Evolutionary conservation across 805 yeast species (phyloP).

Genomic region (Candida cerambycidarum): DNA sequence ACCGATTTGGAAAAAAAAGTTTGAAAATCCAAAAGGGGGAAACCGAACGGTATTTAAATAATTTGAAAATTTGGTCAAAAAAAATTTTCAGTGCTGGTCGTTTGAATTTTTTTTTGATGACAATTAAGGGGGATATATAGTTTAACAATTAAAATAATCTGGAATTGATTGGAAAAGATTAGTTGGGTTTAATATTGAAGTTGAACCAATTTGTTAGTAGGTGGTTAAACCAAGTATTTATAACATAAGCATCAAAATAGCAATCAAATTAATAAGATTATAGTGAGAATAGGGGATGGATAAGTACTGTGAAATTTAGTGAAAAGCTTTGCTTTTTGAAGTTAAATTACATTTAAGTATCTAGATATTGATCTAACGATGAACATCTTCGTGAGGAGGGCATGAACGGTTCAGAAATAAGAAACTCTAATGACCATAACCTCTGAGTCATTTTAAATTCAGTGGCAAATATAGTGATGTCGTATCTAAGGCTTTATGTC

Average conservation of each 20-base stretch:
- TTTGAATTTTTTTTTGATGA: not conserved
- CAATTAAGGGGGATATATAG: not conserved
- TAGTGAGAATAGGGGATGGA: conserved; percentile 3
- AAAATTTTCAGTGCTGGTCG: conserved; percentile 7
- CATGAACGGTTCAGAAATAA: no score
- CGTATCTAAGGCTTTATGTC: conserved; percentile 1
- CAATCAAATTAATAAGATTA: not conserved
- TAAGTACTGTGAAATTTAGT: no score
- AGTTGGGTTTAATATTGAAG: no score
- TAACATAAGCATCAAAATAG: not conserved
- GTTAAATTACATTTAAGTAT: no score
- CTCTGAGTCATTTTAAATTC: conserved; percentile 4
- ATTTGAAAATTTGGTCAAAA: conserved; percentile 1
- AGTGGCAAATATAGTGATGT: conserved; percentile 1
- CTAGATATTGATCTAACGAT: no score
- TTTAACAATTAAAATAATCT: not conserved
- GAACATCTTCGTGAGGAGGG: no score
- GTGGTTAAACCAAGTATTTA: not conserved
- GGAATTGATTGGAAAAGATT: no score
- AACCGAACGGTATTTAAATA: conserved; percentile 7
- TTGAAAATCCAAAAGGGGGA: conserved; percentile 4
- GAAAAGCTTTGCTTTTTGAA: no score
- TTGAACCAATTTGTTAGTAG: not conserved
- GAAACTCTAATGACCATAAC: not conserved
- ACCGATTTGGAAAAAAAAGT: conserved; percentile 5